Evolutionary conservation across 768 basidiomycete species (phyloP), one percentile per base, ranked within the genome.

Genomic region (Pseudohyphozyma bogoriensis): DNA sequence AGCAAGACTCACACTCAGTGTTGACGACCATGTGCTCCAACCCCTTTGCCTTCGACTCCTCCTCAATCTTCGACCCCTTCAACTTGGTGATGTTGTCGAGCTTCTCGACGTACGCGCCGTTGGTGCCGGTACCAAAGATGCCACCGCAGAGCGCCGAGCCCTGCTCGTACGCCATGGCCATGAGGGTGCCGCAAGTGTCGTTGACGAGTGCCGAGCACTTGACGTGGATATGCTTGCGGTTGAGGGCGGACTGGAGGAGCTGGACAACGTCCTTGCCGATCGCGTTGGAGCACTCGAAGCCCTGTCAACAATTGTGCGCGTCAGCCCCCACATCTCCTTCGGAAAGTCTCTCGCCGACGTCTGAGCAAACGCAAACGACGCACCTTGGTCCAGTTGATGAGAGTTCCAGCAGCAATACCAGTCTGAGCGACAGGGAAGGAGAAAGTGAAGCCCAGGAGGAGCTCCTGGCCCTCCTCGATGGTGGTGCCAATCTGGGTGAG

Each of bases 121-220:
- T 99, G 8, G 95, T 97, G 22, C 95, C 95, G 0, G 95, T 99
- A 29, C 95, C 95, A 72, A 97, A 97, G 69, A 97, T 97, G 56
- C 85, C 85, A 50, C 79, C 79, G 36, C 92, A 81, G 20, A 90
- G 77, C 69, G 89, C 93, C 9, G 87, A 87, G 24, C 95, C 95
- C 5, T 83, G 81, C n/a, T 86, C 87, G 72, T 99, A 99, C 12
- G 91, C 87, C 49, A 89, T 82, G 15, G 92, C 92, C 32, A 99
- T 78, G 47, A 96, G 80, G 9, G 95, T 88, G 33, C 95, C 95
- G 28, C 96, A 93, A 26, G 95, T 99, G 74, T 95, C 91, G 72
- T 96, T 96, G 18, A 96, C 90, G 46, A 95, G 80, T 4, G 92
- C 92, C 24, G 87, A 83, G 73, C 88, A 91, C 73, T 81, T 83